phyloP scores from a whole-genome alignment of 169 alveolate genomes.

The Plasmodium malariae region DNA sequence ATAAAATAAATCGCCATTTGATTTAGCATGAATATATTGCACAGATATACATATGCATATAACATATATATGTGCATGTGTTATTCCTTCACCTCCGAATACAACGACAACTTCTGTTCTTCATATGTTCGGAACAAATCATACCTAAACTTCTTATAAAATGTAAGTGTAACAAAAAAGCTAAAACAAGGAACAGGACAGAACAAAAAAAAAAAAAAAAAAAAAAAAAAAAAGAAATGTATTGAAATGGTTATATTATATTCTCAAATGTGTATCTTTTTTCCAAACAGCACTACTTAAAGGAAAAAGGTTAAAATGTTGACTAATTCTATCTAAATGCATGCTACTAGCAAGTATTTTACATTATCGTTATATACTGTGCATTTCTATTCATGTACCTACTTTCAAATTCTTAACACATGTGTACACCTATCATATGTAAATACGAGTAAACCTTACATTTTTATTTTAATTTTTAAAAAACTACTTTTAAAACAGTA shows the following conservation, averaged over 20 bases:
- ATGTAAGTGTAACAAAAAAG: conserved; percentile 33
- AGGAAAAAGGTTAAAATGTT: too few relatives aligned
- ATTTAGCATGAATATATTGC: too few relatives aligned
- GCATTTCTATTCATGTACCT: too few relatives aligned
- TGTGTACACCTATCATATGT: not conserved
- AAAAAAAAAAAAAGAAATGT: not conserved
- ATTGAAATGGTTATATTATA: too few relatives aligned
- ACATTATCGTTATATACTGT: too few relatives aligned
- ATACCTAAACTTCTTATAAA: conserved; percentile 59
- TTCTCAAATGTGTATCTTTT: too few relatives aligned
- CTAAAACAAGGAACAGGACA: conserved; percentile 9
- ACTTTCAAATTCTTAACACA: too few relatives aligned
- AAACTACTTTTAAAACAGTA: not conserved
- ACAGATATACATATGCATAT: too few relatives aligned
- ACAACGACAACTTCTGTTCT: conserved; percentile 43
- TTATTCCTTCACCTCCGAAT: conserved; percentile 34
- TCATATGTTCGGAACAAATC: conserved; percentile 33
- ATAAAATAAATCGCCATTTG: not conserved
- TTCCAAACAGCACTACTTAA: too few relatives aligned
- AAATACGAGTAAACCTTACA: too few relatives aligned
- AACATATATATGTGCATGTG: not conserved
- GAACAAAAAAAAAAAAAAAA: not conserved
- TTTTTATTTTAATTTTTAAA: not conserved
- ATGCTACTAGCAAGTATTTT: too few relatives aligned
- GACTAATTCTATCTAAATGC: too few relatives aligned